phyloP scores from a whole-genome alignment of 306 rosid genomes.

The Canavalia gladiata region DNA sequence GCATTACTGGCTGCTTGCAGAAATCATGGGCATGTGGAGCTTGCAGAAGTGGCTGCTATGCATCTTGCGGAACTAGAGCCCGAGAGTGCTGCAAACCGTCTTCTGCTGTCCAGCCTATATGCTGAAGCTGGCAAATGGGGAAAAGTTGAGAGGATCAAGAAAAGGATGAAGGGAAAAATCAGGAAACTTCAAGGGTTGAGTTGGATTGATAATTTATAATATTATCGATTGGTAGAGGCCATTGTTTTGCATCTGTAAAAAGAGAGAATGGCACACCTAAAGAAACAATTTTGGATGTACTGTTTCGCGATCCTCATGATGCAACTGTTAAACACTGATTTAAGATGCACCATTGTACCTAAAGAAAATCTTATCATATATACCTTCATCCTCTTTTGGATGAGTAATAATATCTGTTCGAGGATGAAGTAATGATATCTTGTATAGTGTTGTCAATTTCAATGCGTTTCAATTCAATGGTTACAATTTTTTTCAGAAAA shows the following conservation, averaged over 20 bases:
- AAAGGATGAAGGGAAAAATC: constrained; percentile 62
- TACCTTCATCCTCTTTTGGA: background rate
- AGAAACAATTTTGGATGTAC: background rate
- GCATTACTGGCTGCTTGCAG: constrained; percentile 85
- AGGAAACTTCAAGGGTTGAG: constrained; percentile 83
- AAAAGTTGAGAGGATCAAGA: constrained; percentile 76
- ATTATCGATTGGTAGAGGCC: constrained; percentile 25
- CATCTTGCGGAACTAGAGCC: constrained; percentile 82
- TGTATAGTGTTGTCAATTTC: too few species aligned
- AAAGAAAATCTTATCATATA: constrained; percentile 9
- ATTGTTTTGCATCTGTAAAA: constrained; percentile 18
- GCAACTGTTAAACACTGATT: constrained; percentile 15
- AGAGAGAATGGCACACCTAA: background rate
- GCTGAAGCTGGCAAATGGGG: constrained; percentile 86
- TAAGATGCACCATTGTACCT: constrained; percentile 5
- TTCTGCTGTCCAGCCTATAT: constrained; percentile 71
- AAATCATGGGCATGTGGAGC: constrained; percentile 73
- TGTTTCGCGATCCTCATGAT: background rate
- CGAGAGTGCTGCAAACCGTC: constrained; percentile 74
- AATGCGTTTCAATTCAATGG: too few species aligned
- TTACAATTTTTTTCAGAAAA: too few species aligned
- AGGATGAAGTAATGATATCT: too few species aligned
- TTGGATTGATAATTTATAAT: constrained; percentile 72
- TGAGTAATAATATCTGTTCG: too few species aligned
- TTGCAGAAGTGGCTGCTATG: constrained; percentile 80